Conservation (phyloP, 345 rosid genomes). For the Excoecaria cochinchinensis region DNA sequence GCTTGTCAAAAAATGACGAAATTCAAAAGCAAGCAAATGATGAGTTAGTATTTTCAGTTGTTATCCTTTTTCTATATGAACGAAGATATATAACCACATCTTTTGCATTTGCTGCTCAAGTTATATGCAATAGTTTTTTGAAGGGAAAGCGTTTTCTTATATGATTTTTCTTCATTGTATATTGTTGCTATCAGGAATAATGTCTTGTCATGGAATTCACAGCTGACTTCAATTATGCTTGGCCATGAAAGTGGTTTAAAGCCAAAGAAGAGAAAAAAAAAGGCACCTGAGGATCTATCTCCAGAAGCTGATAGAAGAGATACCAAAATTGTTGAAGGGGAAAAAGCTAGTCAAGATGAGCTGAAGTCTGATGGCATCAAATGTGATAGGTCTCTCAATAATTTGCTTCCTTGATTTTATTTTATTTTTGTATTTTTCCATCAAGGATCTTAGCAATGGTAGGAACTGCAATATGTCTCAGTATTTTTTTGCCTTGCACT, state of each 20-base stretch:
- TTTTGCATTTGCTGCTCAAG: background rate
- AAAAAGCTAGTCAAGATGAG: slow-evolving; percentile 8
- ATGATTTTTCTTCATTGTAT: background rate
- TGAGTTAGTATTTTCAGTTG: background rate
- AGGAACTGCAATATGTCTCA: background rate
- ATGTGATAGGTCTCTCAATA: background rate
- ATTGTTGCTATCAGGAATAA: slow-evolving; percentile 3
- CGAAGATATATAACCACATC: background rate
- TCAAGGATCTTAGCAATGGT: background rate
- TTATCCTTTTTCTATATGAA: background rate
- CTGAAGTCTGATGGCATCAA: slow-evolving; percentile 4
- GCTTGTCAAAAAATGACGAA: background rate
- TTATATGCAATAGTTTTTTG: background rate
- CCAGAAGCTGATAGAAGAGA: slow-evolving; percentile 2
- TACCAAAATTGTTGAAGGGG: slow-evolving; percentile 2
- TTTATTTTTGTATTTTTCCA: background rate
- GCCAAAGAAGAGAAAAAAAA: slow-evolving; percentile 23
- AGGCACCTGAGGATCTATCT: background rate
- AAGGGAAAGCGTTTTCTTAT: background rate
- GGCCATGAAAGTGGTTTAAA: slow-evolving; percentile 16
- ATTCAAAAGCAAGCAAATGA: slow-evolving; percentile 1
- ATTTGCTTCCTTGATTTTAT: too few relatives aligned
- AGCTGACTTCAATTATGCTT: background rate
- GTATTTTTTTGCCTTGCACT: background rate
- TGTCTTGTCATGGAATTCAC: background rate